Base-by-base conservation (phyloP, 2,329 filamentous ascomycete genomes). In the Penicillium sp. region DNA sequence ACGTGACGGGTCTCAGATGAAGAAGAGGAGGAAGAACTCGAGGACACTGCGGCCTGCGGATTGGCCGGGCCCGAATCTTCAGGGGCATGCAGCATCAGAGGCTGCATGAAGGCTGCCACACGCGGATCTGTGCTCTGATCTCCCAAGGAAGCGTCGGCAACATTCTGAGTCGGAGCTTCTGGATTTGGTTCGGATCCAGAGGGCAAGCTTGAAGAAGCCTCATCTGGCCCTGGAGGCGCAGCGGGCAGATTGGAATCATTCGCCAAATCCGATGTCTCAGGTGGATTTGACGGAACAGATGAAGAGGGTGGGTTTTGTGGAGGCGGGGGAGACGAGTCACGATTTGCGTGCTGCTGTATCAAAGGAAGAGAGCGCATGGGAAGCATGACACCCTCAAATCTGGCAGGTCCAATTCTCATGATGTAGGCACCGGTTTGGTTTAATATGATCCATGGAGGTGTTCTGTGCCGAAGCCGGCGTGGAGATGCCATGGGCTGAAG, bases 391-490 rank as follows among this genome's bases (percentile, higher is more conserved):
- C 57, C 57, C 13, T 30, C 14, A 11, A 57, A 55, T 13, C 29
- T n/a, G 7, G 47, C 44, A 26, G 39, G 47, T 2, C 38, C 35
- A 11, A 57, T 23, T n/a, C 7, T 18, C 8, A 46, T 4, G 8
- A 56, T 23, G 29, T 36, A 34, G 9, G 39, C 29, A n/a, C 42
- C 50, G 3, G 32, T 34, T 0, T 53, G 26, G 9, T 32, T 34
- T 0, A 88, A 9, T 1, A 49, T 14, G 3, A 44, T 38, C 39
- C 41, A 44, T 11, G 51, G 51, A 44, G 51, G 51, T 87, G 59
- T 89, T 81, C 53, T 81, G n/a, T 34, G 34, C 4, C n/a, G 39
- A 6, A 7, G 4, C 4, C 30, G 11, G 26, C n/a, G 14, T 19
- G 26, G 38, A n/a, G 29, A 35, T 27, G 32, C 29, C 51, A 70